Percentiles rank a stretch among this genome's conserved stretches.
These are phyloP conservation scores for Fomitopsis serialis DNA, from an alignment of 768 basidiomycete genomes.

Conservation along the genomic window DNA sequence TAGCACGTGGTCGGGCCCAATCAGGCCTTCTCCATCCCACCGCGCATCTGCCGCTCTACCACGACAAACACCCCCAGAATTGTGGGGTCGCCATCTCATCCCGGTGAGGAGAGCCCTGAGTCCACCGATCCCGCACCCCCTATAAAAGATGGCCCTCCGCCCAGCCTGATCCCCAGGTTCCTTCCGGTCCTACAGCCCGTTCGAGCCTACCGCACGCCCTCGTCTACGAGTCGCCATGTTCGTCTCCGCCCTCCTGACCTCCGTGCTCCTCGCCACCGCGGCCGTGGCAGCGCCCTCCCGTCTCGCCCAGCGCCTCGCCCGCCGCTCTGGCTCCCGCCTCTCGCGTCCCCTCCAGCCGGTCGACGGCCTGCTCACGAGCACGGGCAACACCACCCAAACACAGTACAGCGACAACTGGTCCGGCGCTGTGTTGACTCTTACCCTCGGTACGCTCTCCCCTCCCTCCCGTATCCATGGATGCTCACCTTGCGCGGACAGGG, in stretches of 20 bases:
- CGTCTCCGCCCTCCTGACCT: conserved; percentile 17
- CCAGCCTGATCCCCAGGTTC: background rate
- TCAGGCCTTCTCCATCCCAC: no score
- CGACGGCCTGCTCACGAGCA: conserved; percentile 11
- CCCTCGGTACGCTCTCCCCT: conserved; percentile 10
- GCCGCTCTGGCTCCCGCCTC: conserved; percentile 14
- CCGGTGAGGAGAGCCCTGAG: no score
- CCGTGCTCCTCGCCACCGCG: conserved; percentile 20
- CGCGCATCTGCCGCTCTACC: no score
- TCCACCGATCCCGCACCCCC: no score
- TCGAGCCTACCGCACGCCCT: conserved; percentile 4
- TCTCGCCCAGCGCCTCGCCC: conserved; percentile 14
- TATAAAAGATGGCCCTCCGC: no score
- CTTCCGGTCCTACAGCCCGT: background rate
- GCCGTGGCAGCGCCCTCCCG: conserved; percentile 14
- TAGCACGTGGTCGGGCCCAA: no score
- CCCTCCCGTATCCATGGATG: background rate
- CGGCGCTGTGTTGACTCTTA: conserved; percentile 28
- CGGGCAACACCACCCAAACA: conserved; percentile 17
- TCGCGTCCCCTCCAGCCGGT: conserved; percentile 7
- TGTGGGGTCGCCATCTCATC: no score
- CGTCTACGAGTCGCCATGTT: conserved; percentile 11
- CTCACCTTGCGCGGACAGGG: conserved; percentile 10
- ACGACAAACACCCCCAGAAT: no score
- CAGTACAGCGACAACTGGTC: conserved; percentile 33